Conservation (phyloP, 2,329 filamentous ascomycete species). For the Aspergillus sp. region DNA sequence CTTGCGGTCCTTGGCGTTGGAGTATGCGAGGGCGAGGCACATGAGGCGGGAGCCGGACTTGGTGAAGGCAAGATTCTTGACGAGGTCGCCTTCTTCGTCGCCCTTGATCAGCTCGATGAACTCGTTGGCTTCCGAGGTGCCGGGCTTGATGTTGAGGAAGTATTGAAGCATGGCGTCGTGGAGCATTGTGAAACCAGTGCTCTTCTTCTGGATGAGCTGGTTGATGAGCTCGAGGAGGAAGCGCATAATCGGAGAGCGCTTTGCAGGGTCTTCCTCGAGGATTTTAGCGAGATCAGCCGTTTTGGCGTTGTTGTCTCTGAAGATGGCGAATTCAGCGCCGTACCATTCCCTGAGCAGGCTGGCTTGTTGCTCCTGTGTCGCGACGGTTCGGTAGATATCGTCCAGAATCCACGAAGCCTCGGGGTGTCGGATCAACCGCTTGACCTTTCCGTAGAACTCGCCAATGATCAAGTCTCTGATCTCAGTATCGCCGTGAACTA, state of each 20-base stretch:
- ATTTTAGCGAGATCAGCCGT: constrained; percentile 75
- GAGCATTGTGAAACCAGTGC: constrained; percentile 95
- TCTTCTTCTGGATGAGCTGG: constrained; percentile 90
- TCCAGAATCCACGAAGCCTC: constrained; percentile 98
- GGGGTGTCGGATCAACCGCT: constrained; percentile 90
- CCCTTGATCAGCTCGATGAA: constrained; percentile 90
- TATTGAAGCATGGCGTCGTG: constrained; percentile 99
- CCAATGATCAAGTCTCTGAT: constrained; percentile 87
- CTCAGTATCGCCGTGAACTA: constrained; percentile 87
- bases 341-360: constrained; percentile 93
- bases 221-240: constrained; percentile 87
- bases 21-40: constrained; percentile 80
- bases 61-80: constrained; percentile 97
- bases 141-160: constrained; percentile 77
- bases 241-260: constrained; percentile 84
- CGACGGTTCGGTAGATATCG: constrained; percentile 89
- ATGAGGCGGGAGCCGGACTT: constrained; percentile 82
- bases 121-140: constrained; percentile 80
- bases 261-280: constrained; percentile 77
- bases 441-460: constrained; percentile 93
- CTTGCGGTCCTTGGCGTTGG: constrained; percentile 90
- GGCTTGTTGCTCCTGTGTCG: constrained; percentile 83
- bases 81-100: constrained; percentile 84
- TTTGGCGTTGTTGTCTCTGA: constrained; percentile 61
- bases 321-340: constrained; percentile 86